Base-by-base conservation (phyloP, 371 early-diverging fungal species). In the Mucor ambiguus region DNA sequence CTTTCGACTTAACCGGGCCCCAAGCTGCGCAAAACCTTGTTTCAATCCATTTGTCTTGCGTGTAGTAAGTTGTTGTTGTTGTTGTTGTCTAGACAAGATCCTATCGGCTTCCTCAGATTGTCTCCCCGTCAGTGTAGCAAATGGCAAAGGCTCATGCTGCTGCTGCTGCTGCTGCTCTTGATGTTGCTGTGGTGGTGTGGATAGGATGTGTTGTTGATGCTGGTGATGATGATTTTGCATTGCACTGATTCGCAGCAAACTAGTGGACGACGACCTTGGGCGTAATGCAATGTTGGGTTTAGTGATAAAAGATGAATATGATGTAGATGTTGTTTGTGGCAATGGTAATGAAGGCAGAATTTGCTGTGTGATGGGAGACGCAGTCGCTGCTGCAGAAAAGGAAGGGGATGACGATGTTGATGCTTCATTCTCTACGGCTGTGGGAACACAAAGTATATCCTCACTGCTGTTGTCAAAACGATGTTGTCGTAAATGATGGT, bases 21-120 rank as follows among this genome's bases (percentile, higher is more conserved):
- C 61, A 14, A 69, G 56, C 14, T 60, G 57, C 11, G 60, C 61
- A 64, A 69, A 64, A 10, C 65, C 54, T 30, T 69, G 65, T 64
- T 54, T 69, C 30, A 63, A 35, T 4, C 60, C 52, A 35, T 55
- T 67, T 26, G 67, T 26, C 33, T 61, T 67, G 43, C 28, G 43
- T 60, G 61, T 41, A 12, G 30, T 30, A 33, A n/a, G n/a, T n/a
- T n/a, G n/a, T n/a, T n/a, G n/a, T n/a, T n/a, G 7, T 32, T 48
- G 32, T 7, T 30, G n/a, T 3, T 43, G 46, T 49, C 35, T 48
- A 16, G 20, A 14, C 48, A 65, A 16, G 8, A 67, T 67, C 26
- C 35, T 37, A 35, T 61, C 44, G 2, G 60, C 67, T 12, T 67
- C 61, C 24, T 67, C 61, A 18, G 61, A 54, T 33, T 67, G 67